Base-by-base conservation (phyloP, 2,329 filamentous ascomycete species). In the Amylocarpus encephaloides region DNA sequence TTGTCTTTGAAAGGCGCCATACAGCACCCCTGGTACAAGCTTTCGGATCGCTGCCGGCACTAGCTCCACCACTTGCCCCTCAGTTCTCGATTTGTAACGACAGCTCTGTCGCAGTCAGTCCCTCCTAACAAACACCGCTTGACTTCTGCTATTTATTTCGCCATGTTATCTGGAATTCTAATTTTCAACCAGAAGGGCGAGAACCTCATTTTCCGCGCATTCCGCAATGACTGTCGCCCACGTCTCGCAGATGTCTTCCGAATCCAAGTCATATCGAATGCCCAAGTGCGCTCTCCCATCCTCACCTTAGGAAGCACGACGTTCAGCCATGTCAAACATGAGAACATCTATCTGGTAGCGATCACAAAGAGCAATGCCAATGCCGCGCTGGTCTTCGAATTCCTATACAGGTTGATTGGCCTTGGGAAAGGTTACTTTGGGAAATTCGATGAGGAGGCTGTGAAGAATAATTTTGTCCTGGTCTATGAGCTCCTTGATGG, bases 101-200 rank as follows among this genome's bases (percentile, higher is more conserved):
- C 34, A 36, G 34, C 34, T 13, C 22, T 26, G 22, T 26, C 22
- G 22, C 22, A 26, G 7, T 4, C 22, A 26, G 7, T 4, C 15
- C 34, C 4, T 36, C 9, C 4, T 10, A 36, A 16, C 15, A 36
- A 16, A 4, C 15, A 13, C 12, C 3, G 34, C 34, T 36, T 10
- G 39, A 22, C 39, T 22, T 22, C 39, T 41, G 7, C 7, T 7
- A 4, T 26, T 26, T 26, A 43, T 49, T 40, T 57, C 73, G 84
- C 65, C 57, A 98, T 98, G 94, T 78, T 98, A 62, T 97, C 92
- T 62, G 93, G 93, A 53, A 92, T 98, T 66, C 83, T 98, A 61
- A 85, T 98, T 62, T 98, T 98, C 79, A 98, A 98, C 63, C 93
- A 98, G 71, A 98, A 98, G 74, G 93, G 93, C 73, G 93, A 98